phyloP scores from a whole-genome alignment of 257 asterid genomes.

The Nemophila menziesii region DNA sequence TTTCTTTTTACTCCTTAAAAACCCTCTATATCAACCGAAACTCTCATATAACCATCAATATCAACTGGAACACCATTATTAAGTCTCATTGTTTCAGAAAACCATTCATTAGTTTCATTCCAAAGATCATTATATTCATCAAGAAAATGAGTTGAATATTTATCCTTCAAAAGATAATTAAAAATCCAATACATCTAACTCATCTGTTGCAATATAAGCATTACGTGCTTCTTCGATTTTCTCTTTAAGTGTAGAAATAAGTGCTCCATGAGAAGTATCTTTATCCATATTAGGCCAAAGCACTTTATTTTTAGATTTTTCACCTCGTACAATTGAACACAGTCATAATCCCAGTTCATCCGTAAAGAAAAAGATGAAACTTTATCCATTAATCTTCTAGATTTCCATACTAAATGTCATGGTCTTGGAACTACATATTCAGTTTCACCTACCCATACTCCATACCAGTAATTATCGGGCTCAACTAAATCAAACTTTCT shows the following conservation, averaged over 20 bases:
- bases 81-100: slow-evolving; percentile 42
- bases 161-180: slow-evolving; percentile 52
- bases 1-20: slow-evolving; percentile 54
- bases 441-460: slow-evolving; percentile 57
- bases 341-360: slow-evolving; percentile 57
- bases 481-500: slow-evolving; percentile 55
- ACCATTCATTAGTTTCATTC: slow-evolving; percentile 50
- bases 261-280: slow-evolving; percentile 55
- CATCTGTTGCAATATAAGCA: slow-evolving; percentile 43
- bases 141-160: slow-evolving; percentile 51
- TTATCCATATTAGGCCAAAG: slow-evolving; percentile 55
- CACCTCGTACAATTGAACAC: slow-evolving; percentile 59
- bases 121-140: slow-evolving; percentile 46
- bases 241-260: slow-evolving; percentile 27
- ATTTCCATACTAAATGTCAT: slow-evolving; percentile 41
- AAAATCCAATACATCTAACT: slow-evolving; percentile 34
- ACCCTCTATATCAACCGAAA: slow-evolving; percentile 53
- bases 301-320: slow-evolving; percentile 45
- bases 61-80: slow-evolving; percentile 45
- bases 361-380: slow-evolving; percentile 47
- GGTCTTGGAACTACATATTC: slow-evolving; percentile 43
- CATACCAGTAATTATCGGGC: slow-evolving; percentile 63
- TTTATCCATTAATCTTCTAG: slow-evolving; percentile 8
- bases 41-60: slow-evolving; percentile 61
- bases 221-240: slow-evolving; percentile 53